Percentiles rank a stretch among this genome's conserved stretches.
Evolutionary conservation across 2,329 filamentous ascomycete genomes (phyloP).

Genomic region (Thielaviopsis populi): DNA sequence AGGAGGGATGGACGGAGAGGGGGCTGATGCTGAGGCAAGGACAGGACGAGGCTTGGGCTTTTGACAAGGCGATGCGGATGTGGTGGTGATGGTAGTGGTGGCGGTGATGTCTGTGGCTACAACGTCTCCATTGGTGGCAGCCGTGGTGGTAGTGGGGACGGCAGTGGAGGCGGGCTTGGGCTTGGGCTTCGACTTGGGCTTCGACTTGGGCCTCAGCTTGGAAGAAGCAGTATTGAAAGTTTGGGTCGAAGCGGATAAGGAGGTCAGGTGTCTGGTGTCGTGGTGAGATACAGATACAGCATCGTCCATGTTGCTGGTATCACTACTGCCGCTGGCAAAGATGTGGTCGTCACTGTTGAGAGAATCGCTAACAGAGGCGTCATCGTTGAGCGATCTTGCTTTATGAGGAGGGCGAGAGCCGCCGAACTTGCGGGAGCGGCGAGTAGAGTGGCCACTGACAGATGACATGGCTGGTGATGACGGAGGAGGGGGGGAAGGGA

Average conservation of each 20-base stretch:
- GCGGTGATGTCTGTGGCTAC: not conserved
- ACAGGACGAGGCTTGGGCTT: not conserved
- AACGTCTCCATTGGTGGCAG: not conserved
- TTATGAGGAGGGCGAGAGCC: slow-evolving; percentile 43
- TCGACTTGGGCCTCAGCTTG: not conserved
- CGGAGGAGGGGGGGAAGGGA: not conserved
- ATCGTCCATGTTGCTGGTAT: slow-evolving; percentile 44
- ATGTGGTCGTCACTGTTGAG: slow-evolving; percentile 47
- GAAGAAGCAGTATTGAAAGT: not conserved
- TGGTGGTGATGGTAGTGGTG: not conserved
- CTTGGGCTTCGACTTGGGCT: not conserved
- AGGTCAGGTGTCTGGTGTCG: not conserved
- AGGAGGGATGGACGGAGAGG: too few relatives aligned
- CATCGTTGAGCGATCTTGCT: slow-evolving; percentile 36
- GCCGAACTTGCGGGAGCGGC: slow-evolving; percentile 44
- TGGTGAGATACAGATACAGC: slow-evolving; percentile 37
- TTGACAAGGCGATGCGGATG: not conserved
- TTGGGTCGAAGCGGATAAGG: not conserved
- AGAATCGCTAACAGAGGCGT: slow-evolving; percentile 53
- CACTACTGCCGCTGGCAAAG: slow-evolving; percentile 40
- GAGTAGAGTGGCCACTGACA: not conserved
- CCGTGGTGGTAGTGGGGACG: not conserved
- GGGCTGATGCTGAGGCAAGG: not conserved
- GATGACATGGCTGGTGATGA: slow-evolving; percentile 25
- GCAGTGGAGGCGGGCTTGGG: not conserved